Base-by-base conservation (phyloP, 2,329 filamentous ascomycete genomes). In the Diaporthe citriasiana region DNA sequence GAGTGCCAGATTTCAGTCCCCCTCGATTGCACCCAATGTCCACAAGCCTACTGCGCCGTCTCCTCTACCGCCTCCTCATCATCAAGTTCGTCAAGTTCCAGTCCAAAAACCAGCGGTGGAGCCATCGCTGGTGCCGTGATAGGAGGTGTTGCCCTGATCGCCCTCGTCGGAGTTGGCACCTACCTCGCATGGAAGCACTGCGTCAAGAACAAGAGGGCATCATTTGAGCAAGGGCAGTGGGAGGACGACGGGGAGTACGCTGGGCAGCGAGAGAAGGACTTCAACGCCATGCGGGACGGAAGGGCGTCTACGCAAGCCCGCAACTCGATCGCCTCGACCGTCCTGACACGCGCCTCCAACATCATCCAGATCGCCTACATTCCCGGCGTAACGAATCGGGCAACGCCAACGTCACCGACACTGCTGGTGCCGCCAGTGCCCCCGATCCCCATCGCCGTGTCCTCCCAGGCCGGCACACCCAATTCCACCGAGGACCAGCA, bases 321-420 rank as follows among this genome's bases (percentile, higher is more conserved):
- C 71, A 90, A 93, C 79, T 98, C 96, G 17, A 95, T 99, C 81
- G 97, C 97, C 22, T 98, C 95, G 13, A 98, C 96, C 35, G 95
- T 98, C 74, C 90, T 98, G 75, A 98, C 97, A 25, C 92, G 97
- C 76, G 97, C 97, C 65, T 98, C 97, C 80, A 99, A 99, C 86
- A 96, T 99, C 82, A 99, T 99, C 79, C 97, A 98, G 85, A 99
- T 99, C 84, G 97, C 97, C 72, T 99, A 98, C 83, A 98, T 99
- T 77, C 97, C 97, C 19, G 97, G 97, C 75, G 95, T 98, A 79
- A 98, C 95, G 75, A 98, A 98, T 85, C 91, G 96, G 78, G 95
- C 95, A 17, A 92, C 93, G 10, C 93, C 94, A 7, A 92, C 93
- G n/a, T 96, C 95, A 0, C 94, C 94, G 4, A 92, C 91, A 51